Evolutionary conservation across 495 filamentous ascomycete genomes (phyloP).

Genomic region (Stereocaulon alpinum): DNA sequence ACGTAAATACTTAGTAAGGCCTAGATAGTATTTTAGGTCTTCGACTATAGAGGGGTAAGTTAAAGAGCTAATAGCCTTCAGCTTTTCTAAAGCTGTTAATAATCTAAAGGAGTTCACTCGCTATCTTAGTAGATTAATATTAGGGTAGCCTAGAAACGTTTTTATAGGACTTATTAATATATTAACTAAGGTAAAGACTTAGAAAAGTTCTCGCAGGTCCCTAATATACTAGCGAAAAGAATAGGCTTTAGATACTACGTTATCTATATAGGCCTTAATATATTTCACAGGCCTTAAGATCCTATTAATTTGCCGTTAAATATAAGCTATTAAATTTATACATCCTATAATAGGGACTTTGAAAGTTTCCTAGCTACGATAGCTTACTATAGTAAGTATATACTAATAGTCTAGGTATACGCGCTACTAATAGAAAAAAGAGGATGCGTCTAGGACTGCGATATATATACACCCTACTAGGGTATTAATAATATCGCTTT

Average conservation of each 20-base stretch:
- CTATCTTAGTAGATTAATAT: slow-evolving; percentile 3
- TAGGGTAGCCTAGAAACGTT: background rate
- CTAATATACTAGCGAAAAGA: background rate
- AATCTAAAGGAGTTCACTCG: slow-evolving; percentile 6
- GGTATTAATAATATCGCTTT: background rate
- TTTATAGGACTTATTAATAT: background rate
- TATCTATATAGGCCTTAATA: slow-evolving; percentile 8
- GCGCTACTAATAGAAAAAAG: slow-evolving; percentile 7
- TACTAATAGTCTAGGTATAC: slow-evolving; percentile 1
- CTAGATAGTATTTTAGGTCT: background rate
- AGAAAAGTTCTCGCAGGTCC: background rate
- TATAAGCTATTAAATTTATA: slow-evolving; percentile 2
- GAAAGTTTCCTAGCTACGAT: slow-evolving; percentile 2
- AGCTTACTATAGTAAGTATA: too few species aligned
- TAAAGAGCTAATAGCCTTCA: background rate
- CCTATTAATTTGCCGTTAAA: slow-evolving; percentile 8
- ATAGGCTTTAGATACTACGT: slow-evolving; percentile 9
- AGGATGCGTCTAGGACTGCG: background rate
- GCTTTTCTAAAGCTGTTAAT: background rate
- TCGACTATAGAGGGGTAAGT: background rate
- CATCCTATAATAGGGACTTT: background rate
- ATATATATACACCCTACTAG: background rate
- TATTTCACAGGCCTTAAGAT: background rate
- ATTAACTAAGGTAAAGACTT: background rate
- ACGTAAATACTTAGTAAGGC: background rate